These are phyloP conservation scores for Amyloporia xantha DNA, from an alignment of 768 basidiomycete genomes.

Conservation along the genomic window DNA sequence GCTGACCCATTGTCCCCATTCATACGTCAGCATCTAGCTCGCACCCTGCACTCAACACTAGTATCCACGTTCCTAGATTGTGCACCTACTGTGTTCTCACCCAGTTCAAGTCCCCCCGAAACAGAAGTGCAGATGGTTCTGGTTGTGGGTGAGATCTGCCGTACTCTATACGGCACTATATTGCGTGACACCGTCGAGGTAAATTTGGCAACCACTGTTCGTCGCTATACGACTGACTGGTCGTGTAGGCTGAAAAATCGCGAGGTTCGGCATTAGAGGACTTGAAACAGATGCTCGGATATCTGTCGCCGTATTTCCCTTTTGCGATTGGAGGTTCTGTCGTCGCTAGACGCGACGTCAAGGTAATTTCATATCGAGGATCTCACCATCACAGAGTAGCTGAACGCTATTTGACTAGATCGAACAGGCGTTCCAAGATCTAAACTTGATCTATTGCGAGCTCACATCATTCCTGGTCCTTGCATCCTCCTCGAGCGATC, in stretches of 20 bases:
- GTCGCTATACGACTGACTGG: not conserved
- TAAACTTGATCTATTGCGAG: constrained; percentile 76
- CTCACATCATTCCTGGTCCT: constrained; percentile 59
- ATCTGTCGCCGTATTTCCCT: constrained; percentile 84
- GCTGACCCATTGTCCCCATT: not conserved
- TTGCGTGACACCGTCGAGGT: constrained; percentile 38
- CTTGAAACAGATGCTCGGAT: constrained; percentile 53
- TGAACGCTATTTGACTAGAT: constrained; percentile 33
- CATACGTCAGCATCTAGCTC: constrained; percentile 52
- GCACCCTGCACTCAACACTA: constrained; percentile 70
- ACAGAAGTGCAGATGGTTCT: constrained; percentile 54
- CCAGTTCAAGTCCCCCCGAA: constrained; percentile 50
- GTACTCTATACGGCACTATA: constrained; percentile 52
- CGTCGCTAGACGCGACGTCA: constrained; percentile 41
- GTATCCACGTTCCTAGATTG: constrained; percentile 83
- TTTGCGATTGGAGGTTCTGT: constrained; percentile 39
- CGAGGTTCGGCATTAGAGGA: constrained; percentile 34
- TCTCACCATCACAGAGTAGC: not conserved
- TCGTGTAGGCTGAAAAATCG: constrained; percentile 19
- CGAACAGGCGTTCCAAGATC: constrained; percentile 59
- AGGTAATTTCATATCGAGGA: constrained; percentile 43
- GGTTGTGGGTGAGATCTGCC: constrained; percentile 50
- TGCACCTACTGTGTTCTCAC: constrained; percentile 76
- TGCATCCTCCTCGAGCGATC: constrained; percentile 10
- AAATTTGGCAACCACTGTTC: constrained; percentile 15